phyloP scores from a whole-genome alignment of 2,329 filamentous ascomycete genomes.

The Graphiopsis chlorocephala region DNA sequence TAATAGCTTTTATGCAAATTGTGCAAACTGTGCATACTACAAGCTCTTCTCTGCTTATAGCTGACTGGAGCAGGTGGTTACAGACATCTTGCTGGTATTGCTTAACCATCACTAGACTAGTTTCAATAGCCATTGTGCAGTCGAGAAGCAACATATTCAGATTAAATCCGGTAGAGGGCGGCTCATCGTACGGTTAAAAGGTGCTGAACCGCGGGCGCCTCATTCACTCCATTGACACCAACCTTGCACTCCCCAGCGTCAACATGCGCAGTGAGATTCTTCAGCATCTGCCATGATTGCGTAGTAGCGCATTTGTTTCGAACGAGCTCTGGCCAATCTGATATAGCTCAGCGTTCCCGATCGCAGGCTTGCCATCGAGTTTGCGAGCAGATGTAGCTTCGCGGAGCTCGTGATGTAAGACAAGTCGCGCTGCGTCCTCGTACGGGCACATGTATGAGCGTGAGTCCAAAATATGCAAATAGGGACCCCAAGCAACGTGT shows the following conservation, averaged over 20 bases:
- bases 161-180: too few species aligned
- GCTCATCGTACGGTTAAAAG: too few species aligned
- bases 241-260: conserved; percentile 29
- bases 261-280: background rate
- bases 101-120: too few species aligned
- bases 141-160: too few species aligned
- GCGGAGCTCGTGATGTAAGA: background rate
- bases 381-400: background rate
- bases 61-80: too few species aligned
- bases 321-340: background rate
- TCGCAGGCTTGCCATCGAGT: background rate
- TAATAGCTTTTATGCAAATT: background rate
- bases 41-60: too few species aligned
- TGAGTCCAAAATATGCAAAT: background rate
- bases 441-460: background rate
- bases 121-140: too few species aligned
- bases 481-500: background rate
- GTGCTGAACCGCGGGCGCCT: too few species aligned
- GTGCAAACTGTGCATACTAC: background rate
- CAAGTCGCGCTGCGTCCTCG: background rate
- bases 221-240: conserved; percentile 5
- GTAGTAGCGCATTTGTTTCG: background rate
- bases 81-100: too few species aligned
- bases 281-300: background rate
- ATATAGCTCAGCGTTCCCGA: background rate